Base-by-base conservation (phyloP, 2,329 filamentous ascomycete genomes). In the Cytospora chrysosperma region DNA sequence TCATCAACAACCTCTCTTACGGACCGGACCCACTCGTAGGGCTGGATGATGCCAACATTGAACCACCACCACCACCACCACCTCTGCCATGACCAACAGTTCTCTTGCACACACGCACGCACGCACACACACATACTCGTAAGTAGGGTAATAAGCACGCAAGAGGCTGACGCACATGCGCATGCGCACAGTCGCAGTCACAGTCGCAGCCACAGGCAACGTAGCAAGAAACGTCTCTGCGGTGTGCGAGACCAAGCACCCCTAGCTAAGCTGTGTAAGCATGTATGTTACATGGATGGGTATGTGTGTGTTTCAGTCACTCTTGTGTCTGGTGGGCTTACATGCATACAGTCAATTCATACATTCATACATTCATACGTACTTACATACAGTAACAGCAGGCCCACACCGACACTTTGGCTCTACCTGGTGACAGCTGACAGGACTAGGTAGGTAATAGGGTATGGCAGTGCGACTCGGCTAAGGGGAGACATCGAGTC, bases 1-100 rank as follows among this genome's bases (percentile, higher is more conserved):
- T 51, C 40, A 19, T 12, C n/a, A 13, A 9, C 19, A n/a, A 21
- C 8, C n/a, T 24, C 5, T 21, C n/a, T 47, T 13, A 47, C 6
- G 21, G 43, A 21, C 43, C 56, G 21, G 43, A 21, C 43, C 56
- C 56, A 58, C 56, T 10, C 15, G 28, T 58, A 58, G 43, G 56
- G 56, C 56, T 47, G 43, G n/a, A 47, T 12, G 43, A 21, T 47
- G 19, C 40, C n/a, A n/a, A n/a, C n/a, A n/a, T n/a, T 40, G 15
- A 17, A 6, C 37, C 13, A 6, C 4, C 19, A 7, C 37, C 37
- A 7, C n/a, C 37, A 19, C 10, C 32, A 3, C 12, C 32, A 3
- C 17, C 37, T 17, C 37, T 40, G 37, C 37, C 19, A 40, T 40
- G 40, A n/a, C 40, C 40, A 47, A 17, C 37, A 43, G 37, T n/a